These are phyloP conservation scores for Gossypium ekmanianum DNA, from an alignment of 345 rosid species.

Conservation along the genomic window DNA sequence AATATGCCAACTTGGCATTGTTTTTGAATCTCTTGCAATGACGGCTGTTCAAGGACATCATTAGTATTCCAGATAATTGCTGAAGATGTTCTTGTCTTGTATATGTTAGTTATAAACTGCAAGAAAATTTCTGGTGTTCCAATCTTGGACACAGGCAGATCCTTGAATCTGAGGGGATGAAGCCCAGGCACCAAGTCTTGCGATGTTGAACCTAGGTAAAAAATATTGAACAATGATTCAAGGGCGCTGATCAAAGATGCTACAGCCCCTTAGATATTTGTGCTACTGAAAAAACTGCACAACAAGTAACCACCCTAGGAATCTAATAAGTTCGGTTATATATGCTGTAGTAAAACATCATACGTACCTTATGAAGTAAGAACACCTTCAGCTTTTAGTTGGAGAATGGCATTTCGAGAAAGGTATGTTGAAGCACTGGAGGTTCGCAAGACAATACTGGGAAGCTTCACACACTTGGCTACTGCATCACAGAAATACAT, in stretches of 20 bases:
- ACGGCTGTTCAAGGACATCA: constrained; percentile 15
- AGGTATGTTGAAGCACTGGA: constrained; percentile 26
- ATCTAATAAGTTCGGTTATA: no score
- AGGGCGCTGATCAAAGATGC: not conserved
- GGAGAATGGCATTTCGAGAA: constrained; percentile 20
- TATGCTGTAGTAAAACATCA: not conserved
- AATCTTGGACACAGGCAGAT: constrained; percentile 31
- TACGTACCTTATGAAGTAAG: constrained; percentile 36
- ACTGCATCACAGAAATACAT: constrained; percentile 38
- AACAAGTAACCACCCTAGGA: no score
- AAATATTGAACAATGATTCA: not conserved
- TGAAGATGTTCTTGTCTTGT: constrained; percentile 24
- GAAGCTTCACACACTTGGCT: constrained; percentile 37
- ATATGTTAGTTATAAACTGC: constrained; percentile 14
- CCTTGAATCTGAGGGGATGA: constrained; percentile 32
- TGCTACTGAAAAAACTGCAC: no score
- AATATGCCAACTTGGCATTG: constrained; percentile 31
- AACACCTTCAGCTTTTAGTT: constrained; percentile 21
- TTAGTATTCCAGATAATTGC: constrained; percentile 20
- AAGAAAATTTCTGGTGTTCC: constrained; percentile 22
- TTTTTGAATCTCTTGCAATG: constrained; percentile 21
- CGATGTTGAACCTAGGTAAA: constrained; percentile 18
- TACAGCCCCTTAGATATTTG: not conserved
- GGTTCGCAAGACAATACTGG: constrained; percentile 38
- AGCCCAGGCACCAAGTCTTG: constrained; percentile 24